Evolutionary conservation across 2,329 filamentous ascomycete species (phyloP).

Genomic region (Botrytis sinoallii): DNA sequence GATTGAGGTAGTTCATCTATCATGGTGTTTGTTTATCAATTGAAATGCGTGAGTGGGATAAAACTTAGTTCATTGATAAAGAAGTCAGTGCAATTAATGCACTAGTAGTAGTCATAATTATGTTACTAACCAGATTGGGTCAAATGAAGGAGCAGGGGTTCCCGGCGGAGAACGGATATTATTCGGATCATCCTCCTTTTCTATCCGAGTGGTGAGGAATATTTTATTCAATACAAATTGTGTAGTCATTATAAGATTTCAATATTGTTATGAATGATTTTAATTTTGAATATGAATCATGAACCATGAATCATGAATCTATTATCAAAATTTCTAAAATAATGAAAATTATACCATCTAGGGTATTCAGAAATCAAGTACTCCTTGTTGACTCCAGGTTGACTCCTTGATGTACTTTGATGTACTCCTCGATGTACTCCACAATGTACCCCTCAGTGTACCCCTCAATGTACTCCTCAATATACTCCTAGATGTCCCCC

Average conservation of each 20-base stretch:
- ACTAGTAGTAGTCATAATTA: not conserved
- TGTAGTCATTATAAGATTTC: not conserved
- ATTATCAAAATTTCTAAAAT: not conserved
- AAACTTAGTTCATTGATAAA: not conserved
- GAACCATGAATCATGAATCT: too few relatives aligned
- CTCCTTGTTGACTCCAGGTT: not conserved
- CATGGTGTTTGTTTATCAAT: conserved; percentile 5
- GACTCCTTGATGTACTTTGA: not conserved
- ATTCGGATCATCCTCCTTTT: not conserved
- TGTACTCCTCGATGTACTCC: not conserved
- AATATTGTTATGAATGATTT: not conserved
- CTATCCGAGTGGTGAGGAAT: not conserved
- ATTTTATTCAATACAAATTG: not conserved
- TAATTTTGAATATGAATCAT: not conserved
- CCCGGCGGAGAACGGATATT: conserved; percentile 17
- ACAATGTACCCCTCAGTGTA: not conserved
- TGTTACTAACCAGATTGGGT: conserved; percentile 1
- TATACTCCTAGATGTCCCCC: too few relatives aligned
- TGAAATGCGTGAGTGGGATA: not conserved
- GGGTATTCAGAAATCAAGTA: not conserved
- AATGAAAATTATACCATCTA: not conserved
- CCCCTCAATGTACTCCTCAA: too few relatives aligned
- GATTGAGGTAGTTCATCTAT: conserved; percentile 8
- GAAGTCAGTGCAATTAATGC: not conserved
- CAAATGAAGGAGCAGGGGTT: not conserved